Percentiles rank a stretch among this genome's conserved stretches.
Evolutionary conservation across 2,329 filamentous ascomycete genomes (phyloP).

Genomic region (Conoideocrella luteorostrata): DNA sequence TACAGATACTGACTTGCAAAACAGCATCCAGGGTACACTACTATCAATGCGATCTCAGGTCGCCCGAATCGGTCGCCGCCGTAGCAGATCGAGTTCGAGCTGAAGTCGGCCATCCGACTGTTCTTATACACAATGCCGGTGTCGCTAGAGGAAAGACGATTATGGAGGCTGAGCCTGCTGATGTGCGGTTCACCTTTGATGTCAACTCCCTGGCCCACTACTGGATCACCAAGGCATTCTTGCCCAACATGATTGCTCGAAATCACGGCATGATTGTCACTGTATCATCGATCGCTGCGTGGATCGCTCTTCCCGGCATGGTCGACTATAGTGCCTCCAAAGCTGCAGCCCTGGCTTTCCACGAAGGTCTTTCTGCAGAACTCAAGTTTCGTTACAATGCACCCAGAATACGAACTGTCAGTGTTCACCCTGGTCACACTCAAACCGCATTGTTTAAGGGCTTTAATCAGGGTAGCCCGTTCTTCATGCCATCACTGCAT

Average conservation of each 20-base stretch:
- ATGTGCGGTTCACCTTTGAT: constrained; percentile 62
- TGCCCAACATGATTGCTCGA: constrained; percentile 54
- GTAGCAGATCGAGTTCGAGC: constrained; percentile 47
- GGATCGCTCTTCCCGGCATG: constrained; percentile 53
- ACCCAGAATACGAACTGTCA: constrained; percentile 57
- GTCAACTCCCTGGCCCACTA: constrained; percentile 65
- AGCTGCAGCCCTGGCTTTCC: constrained; percentile 59
- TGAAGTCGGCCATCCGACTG: constrained; percentile 56
- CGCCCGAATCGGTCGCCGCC: constrained; percentile 42
- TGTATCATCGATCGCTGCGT: constrained; percentile 58
- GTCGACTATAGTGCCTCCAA: constrained; percentile 64
- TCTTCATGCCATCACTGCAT: constrained; percentile 27
- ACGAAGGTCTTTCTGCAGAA: constrained; percentile 58
- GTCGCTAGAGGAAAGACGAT: constrained; percentile 56
- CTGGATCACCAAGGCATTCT: constrained; percentile 59
- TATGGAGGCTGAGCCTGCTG: constrained; percentile 48
- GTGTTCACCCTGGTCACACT: constrained; percentile 49
- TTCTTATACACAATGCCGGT: constrained; percentile 69
- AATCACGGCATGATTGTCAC: constrained; percentile 72
- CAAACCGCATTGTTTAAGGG: constrained; percentile 30
- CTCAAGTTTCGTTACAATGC: constrained; percentile 55
- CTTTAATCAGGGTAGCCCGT: constrained; percentile 47
- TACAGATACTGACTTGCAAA: background rate
- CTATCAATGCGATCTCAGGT: constrained; percentile 65
- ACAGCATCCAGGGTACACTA: constrained; percentile 51